Base-by-base conservation (phyloP, 2,329 filamentous ascomycete genomes). In the Pezicula radicicola region DNA sequence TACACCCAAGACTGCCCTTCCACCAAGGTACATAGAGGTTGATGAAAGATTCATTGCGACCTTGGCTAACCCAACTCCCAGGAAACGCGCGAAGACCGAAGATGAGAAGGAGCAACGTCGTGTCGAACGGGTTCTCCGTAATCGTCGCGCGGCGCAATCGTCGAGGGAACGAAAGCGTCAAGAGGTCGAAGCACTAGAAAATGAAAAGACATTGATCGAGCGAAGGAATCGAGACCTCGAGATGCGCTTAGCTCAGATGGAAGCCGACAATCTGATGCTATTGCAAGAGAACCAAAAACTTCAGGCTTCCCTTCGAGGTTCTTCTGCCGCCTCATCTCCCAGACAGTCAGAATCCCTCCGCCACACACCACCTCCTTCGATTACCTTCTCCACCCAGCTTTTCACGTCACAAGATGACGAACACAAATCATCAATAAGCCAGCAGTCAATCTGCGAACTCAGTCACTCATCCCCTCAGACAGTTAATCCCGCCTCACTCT, bases 41-140 rank as follows among this genome's bases (percentile, higher is more conserved):
- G 37, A 51, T 39, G 39, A 21, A 6, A 37, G 19, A 2, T 46
- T 51, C 28, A 51, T 16, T 13, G 50, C 7, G 33, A 55, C 13
- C 45, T 44, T 37, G 40, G 47, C 60, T 64, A 61, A 64, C 46
- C 36, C 42, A 10, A 25, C 45, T 33, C 16, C 0, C 57, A 91
- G 89, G 60, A 99, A 99, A 83, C 91, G 94, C 56, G 94, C 94
- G 63, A 99, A 97, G 81, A 99, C 94, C 3, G 93, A 96, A 65
- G 94, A 97, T 66, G 94, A 99, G 73, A 99, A 99, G 75, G 94
- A 97, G 74, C 94, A 99, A 72, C 88, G 94, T 42, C 89, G 94
- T 56, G 95, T 97, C 50, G 94, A 99, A 77, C 90, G 94, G 56
- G 94, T 99, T 59, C 90, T 97, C 63, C 88, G 94, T 42, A 99